These are phyloP conservation scores for Lithocarpus polystachyus DNA, from an alignment of 306 rosid species.

Conservation along the genomic window DNA sequence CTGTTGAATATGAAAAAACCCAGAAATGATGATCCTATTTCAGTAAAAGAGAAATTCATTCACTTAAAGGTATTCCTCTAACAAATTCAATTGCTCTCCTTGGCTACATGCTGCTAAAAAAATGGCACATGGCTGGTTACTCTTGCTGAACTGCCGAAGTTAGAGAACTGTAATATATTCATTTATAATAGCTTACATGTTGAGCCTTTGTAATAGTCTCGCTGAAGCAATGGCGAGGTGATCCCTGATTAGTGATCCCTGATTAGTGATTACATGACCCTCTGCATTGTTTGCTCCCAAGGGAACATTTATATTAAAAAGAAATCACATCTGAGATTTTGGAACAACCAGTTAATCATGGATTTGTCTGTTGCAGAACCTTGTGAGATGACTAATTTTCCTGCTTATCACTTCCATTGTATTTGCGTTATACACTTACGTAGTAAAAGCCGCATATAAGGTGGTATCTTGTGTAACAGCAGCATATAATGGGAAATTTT, in stretches of 20 bases:
- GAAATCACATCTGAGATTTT: not conserved
- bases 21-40: conserved; percentile 52
- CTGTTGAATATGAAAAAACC: conserved; percentile 48
- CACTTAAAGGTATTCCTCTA: conserved; percentile 57
- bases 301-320: not conserved
- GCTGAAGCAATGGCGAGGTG: not conserved
- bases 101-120: conserved; percentile 4
- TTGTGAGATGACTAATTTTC: not conserved
- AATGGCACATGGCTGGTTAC: not conserved
- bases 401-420: not conserved
- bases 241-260: not conserved
- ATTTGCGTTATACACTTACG: not conserved
- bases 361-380: not conserved
- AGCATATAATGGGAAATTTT: too few relatives aligned
- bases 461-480: too few relatives aligned
- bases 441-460: too few relatives aligned
- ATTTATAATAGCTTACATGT: not conserved
- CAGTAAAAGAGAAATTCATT: conserved; percentile 66
- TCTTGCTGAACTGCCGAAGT: not conserved
- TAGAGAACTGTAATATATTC: not conserved
- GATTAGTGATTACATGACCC: not conserved
- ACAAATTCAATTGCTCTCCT: conserved; percentile 12
- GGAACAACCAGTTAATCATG: not conserved
- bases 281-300: not conserved
- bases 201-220: not conserved